Evolutionary conservation across 805 yeast genomes (phyloP).

Genomic region (Metschnikowia hibisci): DNA sequence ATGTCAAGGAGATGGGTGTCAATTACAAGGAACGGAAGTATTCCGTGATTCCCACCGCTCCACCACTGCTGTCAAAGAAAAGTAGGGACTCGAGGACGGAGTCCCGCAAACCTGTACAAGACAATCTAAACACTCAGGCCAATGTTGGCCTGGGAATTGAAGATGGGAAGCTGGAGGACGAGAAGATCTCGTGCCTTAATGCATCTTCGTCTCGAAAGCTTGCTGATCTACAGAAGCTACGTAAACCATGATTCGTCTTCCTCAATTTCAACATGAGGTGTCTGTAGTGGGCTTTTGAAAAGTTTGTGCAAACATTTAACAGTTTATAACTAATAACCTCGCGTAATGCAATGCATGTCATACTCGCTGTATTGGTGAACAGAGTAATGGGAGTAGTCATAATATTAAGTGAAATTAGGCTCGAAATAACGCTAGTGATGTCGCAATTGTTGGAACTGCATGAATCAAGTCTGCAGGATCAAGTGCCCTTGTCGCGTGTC

Average conservation of each 20-base stretch:
- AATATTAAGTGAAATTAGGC: too few relatives aligned
- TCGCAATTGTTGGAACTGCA: slow-evolving; percentile 1
- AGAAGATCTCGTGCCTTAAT: slow-evolving; percentile 5
- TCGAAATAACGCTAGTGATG: not conserved
- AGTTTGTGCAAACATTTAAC: too few relatives aligned
- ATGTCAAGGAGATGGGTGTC: slow-evolving; percentile 68
- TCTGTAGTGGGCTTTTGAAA: not conserved
- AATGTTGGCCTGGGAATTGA: slow-evolving; percentile 20
- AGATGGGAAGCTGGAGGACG: slow-evolving; percentile 10
- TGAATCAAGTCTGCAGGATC: slow-evolving; percentile 1
- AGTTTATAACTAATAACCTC: too few relatives aligned
- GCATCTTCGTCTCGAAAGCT: slow-evolving; percentile 23
- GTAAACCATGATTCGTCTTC: slow-evolving; percentile 19
- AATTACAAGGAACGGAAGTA: slow-evolving; percentile 64
- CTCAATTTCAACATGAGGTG: not conserved
- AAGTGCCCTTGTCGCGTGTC: slow-evolving; percentile 6
- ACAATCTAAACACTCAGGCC: slow-evolving; percentile 24
- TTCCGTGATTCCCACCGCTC: slow-evolving; percentile 75
- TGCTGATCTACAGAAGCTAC: slow-evolving; percentile 28
- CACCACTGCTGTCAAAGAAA: slow-evolving; percentile 33
- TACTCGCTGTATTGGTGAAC: too few relatives aligned
- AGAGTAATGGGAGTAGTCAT: too few relatives aligned
- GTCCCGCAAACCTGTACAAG: slow-evolving; percentile 3
- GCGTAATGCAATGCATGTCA: too few relatives aligned
- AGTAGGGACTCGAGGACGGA: slow-evolving; percentile 6